Base-by-base conservation (phyloP, 176 grass and related monocot species). In the Eremochloa ophiuroides region DNA sequence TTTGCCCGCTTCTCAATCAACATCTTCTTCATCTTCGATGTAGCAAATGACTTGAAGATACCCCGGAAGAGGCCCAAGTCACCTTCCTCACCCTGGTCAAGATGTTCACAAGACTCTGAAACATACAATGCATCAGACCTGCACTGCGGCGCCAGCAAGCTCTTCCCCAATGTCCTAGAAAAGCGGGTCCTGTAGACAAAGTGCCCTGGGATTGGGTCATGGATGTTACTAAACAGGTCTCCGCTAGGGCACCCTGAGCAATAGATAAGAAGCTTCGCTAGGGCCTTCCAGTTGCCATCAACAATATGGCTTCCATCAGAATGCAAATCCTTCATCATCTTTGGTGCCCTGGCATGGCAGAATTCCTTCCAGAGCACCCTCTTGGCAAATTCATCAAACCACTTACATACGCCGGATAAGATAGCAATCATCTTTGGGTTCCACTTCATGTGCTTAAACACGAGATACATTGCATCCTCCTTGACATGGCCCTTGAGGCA, bases 261-360 rank as follows among this genome's bases (percentile, higher is more conserved):
- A 86, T 91, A 78, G 51, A 97, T 91, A 51, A 93, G 88, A 60
- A 97, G 88, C 84, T 97, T 97, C 55, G 80, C 91, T 23, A 97
- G 90, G 10, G 93, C 88, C 53, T 97, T 97, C 90, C 93, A 97
- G 74, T 93, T 97, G 58, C 93, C 93, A 62, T 97, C 94, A 31
- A 97, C 84, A 44, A 79, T 89, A 72, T 97, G 94, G 26, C 88
- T 88, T 47, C 94, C 94, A 73, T 84, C 75, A 2, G 88, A 87
- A 71, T 97, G 94, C 75, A 97, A 71, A 84, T 97, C 94, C 38
- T 80, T 78, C 91, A 97, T 97, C 94, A 97, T 97, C 78, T 89
- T 93, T 4, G 91, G 90, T 8, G 93, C 93, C 77, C 90, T 84
- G 63, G 90, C 84, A 50, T 84, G 87, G 71, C 93, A 95, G 51